phyloP scores from a whole-genome alignment of 495 filamentous ascomycete species.

The Oidiodendron maius region DNA sequence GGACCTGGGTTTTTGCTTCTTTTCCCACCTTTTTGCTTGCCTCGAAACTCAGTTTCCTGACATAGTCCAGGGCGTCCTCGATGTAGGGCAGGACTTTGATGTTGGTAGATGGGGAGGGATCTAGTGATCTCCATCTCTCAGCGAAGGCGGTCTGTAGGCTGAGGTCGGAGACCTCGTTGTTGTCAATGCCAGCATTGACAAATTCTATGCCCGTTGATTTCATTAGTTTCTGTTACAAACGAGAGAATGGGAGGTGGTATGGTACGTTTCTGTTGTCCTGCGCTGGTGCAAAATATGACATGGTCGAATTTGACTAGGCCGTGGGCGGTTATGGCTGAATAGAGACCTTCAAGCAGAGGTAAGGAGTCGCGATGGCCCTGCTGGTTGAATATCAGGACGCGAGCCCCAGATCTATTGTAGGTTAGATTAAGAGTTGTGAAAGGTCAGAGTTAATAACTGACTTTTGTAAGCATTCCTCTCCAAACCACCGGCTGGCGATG shows the following conservation, averaged over 20 bases:
- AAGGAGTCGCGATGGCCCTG: constrained; percentile 75
- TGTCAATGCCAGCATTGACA: not conserved
- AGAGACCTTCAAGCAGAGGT: constrained; percentile 63
- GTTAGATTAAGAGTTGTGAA: constrained; percentile 68
- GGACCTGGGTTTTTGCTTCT: constrained; percentile 27
- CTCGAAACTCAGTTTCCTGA: constrained; percentile 44
- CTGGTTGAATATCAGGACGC: constrained; percentile 94
- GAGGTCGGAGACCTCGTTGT: not conserved
- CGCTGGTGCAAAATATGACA: constrained; percentile 83
- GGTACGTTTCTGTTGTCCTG: no score
- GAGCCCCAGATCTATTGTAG: constrained; percentile 49
- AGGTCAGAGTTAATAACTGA: constrained; percentile 14
- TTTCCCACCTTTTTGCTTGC: not conserved
- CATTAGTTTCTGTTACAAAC: not conserved
- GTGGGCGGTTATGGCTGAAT: constrained; percentile 36
- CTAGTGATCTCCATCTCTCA: not conserved
- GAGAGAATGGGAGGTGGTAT: not conserved
- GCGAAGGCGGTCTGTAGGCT: not conserved
- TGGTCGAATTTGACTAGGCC: constrained; percentile 64
- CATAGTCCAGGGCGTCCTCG: constrained; percentile 74
- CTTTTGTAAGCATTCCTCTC: constrained; percentile 34
- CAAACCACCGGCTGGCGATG: constrained; percentile 74
- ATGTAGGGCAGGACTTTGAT: constrained; percentile 56
- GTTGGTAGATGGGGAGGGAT: constrained; percentile 32
- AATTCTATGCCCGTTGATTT: not conserved